Conservation (phyloP, 2,329 filamentous ascomycete genomes). For the Leptoxyphium fumago region DNA sequence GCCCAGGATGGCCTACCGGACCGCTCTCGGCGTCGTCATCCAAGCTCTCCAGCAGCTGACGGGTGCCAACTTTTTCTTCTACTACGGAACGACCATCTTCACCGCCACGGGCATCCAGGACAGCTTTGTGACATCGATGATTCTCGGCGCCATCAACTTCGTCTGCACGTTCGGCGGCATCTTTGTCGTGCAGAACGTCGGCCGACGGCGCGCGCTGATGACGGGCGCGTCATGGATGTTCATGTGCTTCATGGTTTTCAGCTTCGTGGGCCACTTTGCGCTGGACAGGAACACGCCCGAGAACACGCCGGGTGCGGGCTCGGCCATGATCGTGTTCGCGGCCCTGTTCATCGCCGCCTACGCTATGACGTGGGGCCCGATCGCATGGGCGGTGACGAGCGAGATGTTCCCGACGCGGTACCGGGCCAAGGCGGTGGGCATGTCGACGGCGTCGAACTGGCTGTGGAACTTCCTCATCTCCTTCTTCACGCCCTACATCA, state of each 20-base stretch:
- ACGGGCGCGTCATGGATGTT: slow-evolving; percentile 34
- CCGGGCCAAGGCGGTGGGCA: slow-evolving; percentile 42
- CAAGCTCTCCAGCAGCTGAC: slow-evolving; percentile 55
- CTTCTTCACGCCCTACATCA: slow-evolving; percentile 26
- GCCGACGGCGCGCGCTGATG: slow-evolving; percentile 32
- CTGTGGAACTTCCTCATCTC: slow-evolving; percentile 25
- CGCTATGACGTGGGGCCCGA: slow-evolving; percentile 47
- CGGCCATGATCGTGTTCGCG: slow-evolving; percentile 51
- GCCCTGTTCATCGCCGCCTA: slow-evolving; percentile 48
- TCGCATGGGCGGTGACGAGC: slow-evolving; percentile 52
- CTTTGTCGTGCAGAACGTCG: slow-evolving; percentile 32
- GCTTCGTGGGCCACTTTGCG: slow-evolving; percentile 31
- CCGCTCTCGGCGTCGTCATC: slow-evolving; percentile 45
- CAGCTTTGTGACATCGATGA: slow-evolving; percentile 32
- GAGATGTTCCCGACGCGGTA: slow-evolving; percentile 31
- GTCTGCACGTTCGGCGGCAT: slow-evolving; percentile 32
- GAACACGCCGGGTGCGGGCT: slow-evolving; percentile 33
- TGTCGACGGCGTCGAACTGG: slow-evolving; percentile 50
- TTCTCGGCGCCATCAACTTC: slow-evolving; percentile 35
- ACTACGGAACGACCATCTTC: slow-evolving; percentile 35
- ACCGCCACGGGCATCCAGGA: slow-evolving; percentile 25
- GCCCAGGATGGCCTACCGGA: slow-evolving; percentile 38
- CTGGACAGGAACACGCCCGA: slow-evolving; percentile 20
- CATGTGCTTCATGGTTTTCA: slow-evolving; percentile 43
- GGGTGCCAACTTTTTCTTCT: slow-evolving; percentile 54